Evolutionary conservation across 305 asterid genomes (phyloP).

Genomic region (Withania somnifera): DNA sequence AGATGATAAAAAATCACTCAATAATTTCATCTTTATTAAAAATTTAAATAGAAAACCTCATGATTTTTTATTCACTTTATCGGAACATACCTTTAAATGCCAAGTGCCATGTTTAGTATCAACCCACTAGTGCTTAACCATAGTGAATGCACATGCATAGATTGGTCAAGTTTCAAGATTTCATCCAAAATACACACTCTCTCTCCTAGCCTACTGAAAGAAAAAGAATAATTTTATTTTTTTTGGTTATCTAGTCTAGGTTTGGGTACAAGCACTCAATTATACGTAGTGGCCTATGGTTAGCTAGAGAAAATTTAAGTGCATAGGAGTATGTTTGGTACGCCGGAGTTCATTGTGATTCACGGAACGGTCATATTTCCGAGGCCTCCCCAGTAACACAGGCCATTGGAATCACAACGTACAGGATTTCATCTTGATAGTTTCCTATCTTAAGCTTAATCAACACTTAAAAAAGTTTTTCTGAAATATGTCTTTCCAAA

Average conservation of each 20-base stretch:
- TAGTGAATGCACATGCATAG: not conserved
- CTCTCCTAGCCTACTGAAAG: not conserved
- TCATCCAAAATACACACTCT: not conserved
- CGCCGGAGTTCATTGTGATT: not conserved
- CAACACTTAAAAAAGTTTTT: not conserved
- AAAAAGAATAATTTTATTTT: not conserved
- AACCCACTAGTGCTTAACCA: not conserved
- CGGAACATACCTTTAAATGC: not conserved
- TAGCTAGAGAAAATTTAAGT: not conserved
- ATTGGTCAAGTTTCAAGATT: not conserved
- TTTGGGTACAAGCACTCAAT: not conserved
- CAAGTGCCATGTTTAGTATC: not conserved
- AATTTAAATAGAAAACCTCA: not conserved
- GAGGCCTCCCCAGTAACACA: too few species aligned
- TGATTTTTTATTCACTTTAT: too few species aligned
- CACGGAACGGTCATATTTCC: too few species aligned
- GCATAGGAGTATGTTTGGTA: not conserved
- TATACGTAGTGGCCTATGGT: not conserved
- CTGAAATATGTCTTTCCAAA: not conserved
- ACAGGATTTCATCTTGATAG: too few species aligned
- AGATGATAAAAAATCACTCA: not conserved
- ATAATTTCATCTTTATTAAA: fast-evolving
- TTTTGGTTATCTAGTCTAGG: not conserved
- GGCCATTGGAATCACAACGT: too few species aligned
- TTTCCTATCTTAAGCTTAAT: too few species aligned